These are phyloP conservation scores for Omphalotus guepiniiformis DNA, from an alignment of 768 basidiomycete species.

Conservation along the genomic window DNA sequence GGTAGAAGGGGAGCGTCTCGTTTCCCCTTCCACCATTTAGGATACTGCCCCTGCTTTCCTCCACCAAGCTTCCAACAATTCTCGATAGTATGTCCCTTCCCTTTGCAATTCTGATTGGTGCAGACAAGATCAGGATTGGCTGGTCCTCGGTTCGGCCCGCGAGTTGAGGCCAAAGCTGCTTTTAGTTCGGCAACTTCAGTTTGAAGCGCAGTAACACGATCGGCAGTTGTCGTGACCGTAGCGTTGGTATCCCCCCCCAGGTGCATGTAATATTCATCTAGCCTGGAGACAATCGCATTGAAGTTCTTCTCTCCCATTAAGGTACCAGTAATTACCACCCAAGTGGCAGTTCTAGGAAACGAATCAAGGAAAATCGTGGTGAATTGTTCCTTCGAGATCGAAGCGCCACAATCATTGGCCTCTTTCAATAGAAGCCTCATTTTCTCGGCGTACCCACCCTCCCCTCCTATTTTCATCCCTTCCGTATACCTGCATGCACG, in stretches of 20 bases:
- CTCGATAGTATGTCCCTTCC: conserved; percentile 13
- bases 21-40: conserved; percentile 11
- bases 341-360: background rate
- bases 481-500: background rate
- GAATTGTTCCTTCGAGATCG: background rate
- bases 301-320: background rate
- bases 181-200: background rate
- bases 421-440: too few relatives aligned
- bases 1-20: background rate
- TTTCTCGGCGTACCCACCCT: background rate
- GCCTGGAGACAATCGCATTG: background rate
- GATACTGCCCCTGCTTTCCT: conserved; percentile 23
- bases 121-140: background rate
- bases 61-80: conserved; percentile 22
- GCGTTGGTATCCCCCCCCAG: background rate
- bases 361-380: background rate
- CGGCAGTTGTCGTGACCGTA: background rate
- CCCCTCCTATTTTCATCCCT: background rate
- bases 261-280: background rate
- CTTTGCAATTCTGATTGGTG: conserved; percentile 17
- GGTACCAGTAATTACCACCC: background rate
- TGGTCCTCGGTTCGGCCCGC: too few relatives aligned
- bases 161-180: background rate
- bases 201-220: background rate
- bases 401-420: background rate